Base-by-base conservation (phyloP, 345 rosid species). In the Dimocarpus longan region DNA sequence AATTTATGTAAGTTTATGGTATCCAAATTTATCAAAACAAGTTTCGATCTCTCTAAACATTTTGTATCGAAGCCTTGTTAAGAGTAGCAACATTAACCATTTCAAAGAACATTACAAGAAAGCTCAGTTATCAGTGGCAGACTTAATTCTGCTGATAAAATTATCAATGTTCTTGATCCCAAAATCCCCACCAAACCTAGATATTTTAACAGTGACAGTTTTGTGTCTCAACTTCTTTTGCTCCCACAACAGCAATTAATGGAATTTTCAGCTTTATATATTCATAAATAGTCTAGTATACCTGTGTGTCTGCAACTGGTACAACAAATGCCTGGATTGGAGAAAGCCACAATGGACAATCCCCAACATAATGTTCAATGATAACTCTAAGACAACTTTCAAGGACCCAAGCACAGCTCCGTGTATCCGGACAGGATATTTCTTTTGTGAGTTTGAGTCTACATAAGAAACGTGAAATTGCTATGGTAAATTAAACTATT, bases 291-390 rank as follows among this genome's bases (percentile, higher is more conserved):
- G 37, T 32, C 37, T 32, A 32, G 37, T 32, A 32, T 32, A 93
- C 99, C 98, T 93, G 98, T 70, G 81, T 84, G 84, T 93, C 97
- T 32, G 98, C 91, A 65, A 95, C 98, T 1, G 99, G 98, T 68
- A 96, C 86, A 77, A 93, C 68, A 75, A 97, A 91, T 75, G 89
- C 98, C 88, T 96, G 99, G 71, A 90, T 81, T 57, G 99, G 98
- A 71, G 98, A 87, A 62, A 96, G 97, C 98, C 99, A 92, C 78
- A 92, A 46, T 11, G 97, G 98, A 80, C 93, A 95, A 79, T 93
- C 99, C 60, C 97, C 99, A n/a, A 97, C 99, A 71, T 91, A 95
- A 76, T 92, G 96, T 82, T 95, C 99, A 65, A 93, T 92, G 28
- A 95, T 95, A 78, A 95, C 96, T 66, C 99, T 97, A 56, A 95